Conservation (phyloP, 2,329 filamentous ascomycete species). For the Colletotrichum tanaceti region DNA sequence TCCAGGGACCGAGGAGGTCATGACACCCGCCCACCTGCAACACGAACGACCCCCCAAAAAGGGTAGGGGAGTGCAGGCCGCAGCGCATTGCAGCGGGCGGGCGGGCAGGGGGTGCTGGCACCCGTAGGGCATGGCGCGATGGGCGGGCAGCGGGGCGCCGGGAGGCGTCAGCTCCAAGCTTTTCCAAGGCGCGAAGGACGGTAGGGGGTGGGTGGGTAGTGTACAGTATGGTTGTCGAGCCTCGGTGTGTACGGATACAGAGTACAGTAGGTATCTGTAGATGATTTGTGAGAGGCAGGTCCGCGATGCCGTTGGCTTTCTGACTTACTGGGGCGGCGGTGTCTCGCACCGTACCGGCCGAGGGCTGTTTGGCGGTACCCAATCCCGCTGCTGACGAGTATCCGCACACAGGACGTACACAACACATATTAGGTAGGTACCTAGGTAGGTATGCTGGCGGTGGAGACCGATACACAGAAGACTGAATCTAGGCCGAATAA, state of each 20-base stretch:
- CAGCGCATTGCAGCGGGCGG: conserved; percentile 28
- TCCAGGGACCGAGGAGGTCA: conserved; percentile 9
- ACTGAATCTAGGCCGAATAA: conserved; percentile 1
- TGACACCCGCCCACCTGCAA: conserved; percentile 30
- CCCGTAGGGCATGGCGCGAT: conserved; percentile 30
- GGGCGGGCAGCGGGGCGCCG: conserved; percentile 8
- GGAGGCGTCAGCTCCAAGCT: conserved; percentile 18
- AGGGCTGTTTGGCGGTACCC: conserved; percentile 3
- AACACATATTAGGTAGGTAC: too few species aligned
- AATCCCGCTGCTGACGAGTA: neutral
- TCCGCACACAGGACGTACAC: too few species aligned
- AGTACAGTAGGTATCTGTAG: too few species aligned
- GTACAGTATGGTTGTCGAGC: neutral
- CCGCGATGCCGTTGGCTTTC: neutral
- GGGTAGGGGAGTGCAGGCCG: conserved; percentile 33
- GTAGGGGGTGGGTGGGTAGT: neutral
- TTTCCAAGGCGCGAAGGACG: conserved; percentile 8
- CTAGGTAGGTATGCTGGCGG: too few species aligned
- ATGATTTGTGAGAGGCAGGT: conserved; percentile 9
- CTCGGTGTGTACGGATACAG: too few species aligned
- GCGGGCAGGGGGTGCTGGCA: conserved; percentile 6
- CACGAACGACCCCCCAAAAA: conserved; percentile 34
- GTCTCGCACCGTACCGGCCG: too few species aligned
- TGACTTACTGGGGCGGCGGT: neutral
- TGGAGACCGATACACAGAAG: neutral